Conservation (phyloP, 2,329 filamentous ascomycete genomes). For the Colletotrichum sidae region DNA sequence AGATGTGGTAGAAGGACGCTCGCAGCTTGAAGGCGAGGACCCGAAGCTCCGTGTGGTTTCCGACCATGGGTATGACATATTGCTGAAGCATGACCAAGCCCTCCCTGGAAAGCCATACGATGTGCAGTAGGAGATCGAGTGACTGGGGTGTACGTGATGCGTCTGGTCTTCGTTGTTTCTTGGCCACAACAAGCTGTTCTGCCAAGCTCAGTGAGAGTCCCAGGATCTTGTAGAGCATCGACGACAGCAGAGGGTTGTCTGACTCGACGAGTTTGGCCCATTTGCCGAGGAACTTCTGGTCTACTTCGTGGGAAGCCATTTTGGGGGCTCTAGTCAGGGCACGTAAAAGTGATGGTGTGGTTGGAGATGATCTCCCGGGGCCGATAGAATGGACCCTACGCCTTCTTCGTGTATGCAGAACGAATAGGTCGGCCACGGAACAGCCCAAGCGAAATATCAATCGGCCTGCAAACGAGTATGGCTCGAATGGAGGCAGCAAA, state of each 20-base stretch:
- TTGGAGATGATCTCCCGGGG: no score
- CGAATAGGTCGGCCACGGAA: no score
- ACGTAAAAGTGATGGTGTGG: background rate
- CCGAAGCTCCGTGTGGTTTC: conserved; percentile 82
- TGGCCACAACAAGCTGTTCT: conserved; percentile 83
- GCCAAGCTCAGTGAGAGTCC: conserved; percentile 91
- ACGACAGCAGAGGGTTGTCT: conserved; percentile 82
- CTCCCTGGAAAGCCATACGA: conserved; percentile 95
- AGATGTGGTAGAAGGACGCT: conserved; percentile 96
- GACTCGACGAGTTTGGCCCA: conserved; percentile 84
- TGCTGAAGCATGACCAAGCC: conserved; percentile 88
- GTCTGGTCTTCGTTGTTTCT: conserved; percentile 86
- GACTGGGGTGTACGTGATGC: conserved; percentile 82
- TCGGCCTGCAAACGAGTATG: no score
- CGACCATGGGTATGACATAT: conserved; percentile 88
- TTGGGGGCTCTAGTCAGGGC: background rate
- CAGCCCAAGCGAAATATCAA: no score
- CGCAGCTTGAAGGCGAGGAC: conserved; percentile 92
- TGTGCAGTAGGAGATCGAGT: conserved; percentile 85
- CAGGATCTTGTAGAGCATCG: conserved; percentile 89
- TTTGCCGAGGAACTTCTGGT: conserved; percentile 95
- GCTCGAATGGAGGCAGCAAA: no score
- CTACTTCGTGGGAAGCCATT: conserved; percentile 97
- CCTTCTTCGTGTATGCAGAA: no score
- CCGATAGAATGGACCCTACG: no score